Conservation (phyloP, 768 basidiomycete genomes). For the Psilocybe azurescens region DNA sequence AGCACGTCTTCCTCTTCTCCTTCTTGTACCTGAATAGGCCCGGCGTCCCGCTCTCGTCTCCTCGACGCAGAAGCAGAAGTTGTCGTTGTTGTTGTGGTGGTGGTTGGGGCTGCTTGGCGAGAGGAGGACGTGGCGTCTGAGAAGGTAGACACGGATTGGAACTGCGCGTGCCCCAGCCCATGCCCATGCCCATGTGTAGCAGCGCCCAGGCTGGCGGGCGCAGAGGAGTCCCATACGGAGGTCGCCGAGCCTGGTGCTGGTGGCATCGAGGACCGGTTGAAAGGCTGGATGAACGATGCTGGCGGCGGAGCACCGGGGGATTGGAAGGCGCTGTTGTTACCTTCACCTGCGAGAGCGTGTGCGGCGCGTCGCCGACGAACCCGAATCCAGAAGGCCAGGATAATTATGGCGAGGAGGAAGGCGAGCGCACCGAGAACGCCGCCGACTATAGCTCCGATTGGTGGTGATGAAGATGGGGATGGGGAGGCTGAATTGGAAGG, state of each 20-base stretch:
- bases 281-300: neutral
- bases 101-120: neutral
- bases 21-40: conserved; percentile 18
- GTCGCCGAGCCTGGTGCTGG: too few species aligned
- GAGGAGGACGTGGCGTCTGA: conserved; percentile 5
- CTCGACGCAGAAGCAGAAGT: neutral
- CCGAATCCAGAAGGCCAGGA: conserved; percentile 23
- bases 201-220: neutral
- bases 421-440: conserved; percentile 44
- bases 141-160: conserved; percentile 3
- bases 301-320: neutral
- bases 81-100: too few species aligned
- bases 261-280: neutral
- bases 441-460: conserved; percentile 44
- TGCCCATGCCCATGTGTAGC: neutral
- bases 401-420: conserved; percentile 28
- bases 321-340: neutral
- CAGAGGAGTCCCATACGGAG: neutral
- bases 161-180: neutral
- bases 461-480: neutral
- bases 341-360: neutral
- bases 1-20: conserved; percentile 26
- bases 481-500: neutral
- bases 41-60: conserved; percentile 31
- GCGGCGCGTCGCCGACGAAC: conserved; percentile 7